Base-by-base conservation (phyloP, 352 stramenopile genomes). In the Pythium brassicae region DNA sequence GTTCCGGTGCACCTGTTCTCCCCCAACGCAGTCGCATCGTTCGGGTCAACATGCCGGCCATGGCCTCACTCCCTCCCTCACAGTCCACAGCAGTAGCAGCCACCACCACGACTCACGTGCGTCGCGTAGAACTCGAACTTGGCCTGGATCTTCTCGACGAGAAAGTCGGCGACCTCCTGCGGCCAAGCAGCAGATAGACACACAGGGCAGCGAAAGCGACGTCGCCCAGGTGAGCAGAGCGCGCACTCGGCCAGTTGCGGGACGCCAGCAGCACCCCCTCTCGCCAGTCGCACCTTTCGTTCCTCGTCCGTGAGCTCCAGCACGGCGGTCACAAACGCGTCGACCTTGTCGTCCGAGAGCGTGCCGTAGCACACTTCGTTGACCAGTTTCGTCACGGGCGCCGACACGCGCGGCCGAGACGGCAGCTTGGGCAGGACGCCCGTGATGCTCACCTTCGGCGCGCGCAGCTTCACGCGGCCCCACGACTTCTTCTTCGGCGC, bases 61-160 rank as follows among this genome's bases (percentile, higher is more conserved):
- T 37, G 32, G 14, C 32, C n/a, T n/a, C n/a, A n/a, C n/a, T n/a
- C n/a, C 9, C 1, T 37, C 32, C 9, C 32, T 37, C 32, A 37
- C 32, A 14, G 32, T 37, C 37, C 37, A 43, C 14, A 43, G 0
- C 37, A 43, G 14, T 34, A 58, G n/a, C n/a, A n/a, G n/a, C n/a
- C n/a, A n/a, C n/a, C n/a, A n/a, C 0, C 5, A 14, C 46, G 6
- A 55, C 57, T 27, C 69, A 93, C 83, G 56, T 91, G 78, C 0
- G 75, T 65, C 22, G 83, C 83, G 44, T 93, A 89, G 35, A 93
- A 89, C 58, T 93, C 83, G 42, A 83, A 92, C 62, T 87, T 89
- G 47, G 78, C 81, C 37, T 91, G 76, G 23, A 95, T 73, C 55
- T 87, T 89, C 55, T 95, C 86, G 20, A 95, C 73, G n/a, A 95